Evolutionary conservation across 257 asterid genomes (phyloP).

Genomic region (Nicotiana tomentosiformis): DNA sequence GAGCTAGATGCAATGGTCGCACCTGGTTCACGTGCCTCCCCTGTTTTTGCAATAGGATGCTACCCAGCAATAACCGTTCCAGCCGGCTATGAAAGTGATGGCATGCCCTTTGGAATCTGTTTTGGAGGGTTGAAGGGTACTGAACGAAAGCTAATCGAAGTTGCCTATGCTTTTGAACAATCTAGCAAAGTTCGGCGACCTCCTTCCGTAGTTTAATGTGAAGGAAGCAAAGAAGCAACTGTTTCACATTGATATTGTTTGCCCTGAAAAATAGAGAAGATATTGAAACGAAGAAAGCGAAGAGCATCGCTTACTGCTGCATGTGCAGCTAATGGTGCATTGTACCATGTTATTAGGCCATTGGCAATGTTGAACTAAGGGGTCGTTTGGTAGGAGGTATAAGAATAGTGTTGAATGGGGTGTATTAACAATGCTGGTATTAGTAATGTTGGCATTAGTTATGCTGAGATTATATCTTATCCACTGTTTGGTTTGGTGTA

Average conservation of each 20-base stretch:
- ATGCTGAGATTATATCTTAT: too few species aligned
- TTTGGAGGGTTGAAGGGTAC: conserved; percentile 64
- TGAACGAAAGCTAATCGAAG: conserved; percentile 51
- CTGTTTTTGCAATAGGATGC: conserved; percentile 36
- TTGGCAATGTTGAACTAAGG: neutral
- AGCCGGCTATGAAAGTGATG: conserved; percentile 49
- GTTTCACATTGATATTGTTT: neutral
- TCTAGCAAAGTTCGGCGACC: conserved; percentile 50
- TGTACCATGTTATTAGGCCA: neutral
- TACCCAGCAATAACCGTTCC: conserved; percentile 57
- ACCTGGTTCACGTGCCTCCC: neutral
- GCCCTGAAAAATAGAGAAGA: neutral
- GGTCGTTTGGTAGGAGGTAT: too few species aligned
- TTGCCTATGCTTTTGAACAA: conserved; percentile 61
- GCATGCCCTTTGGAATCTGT: conserved; percentile 58
- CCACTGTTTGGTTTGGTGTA: too few species aligned
- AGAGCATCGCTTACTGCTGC: neutral
- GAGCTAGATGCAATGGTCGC: conserved; percentile 36
- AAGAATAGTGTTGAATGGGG: too few species aligned
- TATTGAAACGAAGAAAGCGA: neutral
- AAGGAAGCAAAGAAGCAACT: neutral
- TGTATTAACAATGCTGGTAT: too few species aligned
- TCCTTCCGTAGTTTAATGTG: conserved; percentile 20
- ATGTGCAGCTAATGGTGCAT: neutral
- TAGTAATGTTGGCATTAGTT: too few species aligned